Evolutionary conservation across 139 green algal species (phyloP), one percentile per base, ranked within the genome.

Genomic region (Diplosphaera chodatii): DNA sequence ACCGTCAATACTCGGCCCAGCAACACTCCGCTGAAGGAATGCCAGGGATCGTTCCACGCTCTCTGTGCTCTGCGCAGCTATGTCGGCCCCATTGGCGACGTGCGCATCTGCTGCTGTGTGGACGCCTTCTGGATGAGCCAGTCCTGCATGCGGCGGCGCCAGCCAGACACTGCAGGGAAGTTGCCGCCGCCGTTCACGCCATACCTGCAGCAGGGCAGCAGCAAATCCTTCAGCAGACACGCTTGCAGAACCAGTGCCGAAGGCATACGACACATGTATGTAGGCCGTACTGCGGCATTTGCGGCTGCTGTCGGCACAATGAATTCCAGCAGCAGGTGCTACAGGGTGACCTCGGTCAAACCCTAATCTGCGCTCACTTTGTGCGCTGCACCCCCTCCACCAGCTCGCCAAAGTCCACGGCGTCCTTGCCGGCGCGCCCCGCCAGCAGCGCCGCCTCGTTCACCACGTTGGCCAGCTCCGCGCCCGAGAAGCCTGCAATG

Each of bases 401-500:
- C 76, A 94, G 77, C 67, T 98, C 92, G 1, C 68, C 2, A 40
- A 93, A 55, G 1, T 66, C 78, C 64, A 96, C 82, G 25, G 67
- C 67, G 20, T 63, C 67, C 27, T 80, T 70, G 18, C 94, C 73
- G 1, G 48, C 48, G 25, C 48, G 48, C 48, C 80, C 92, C 16
- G 90, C 88, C 71, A 98, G 77, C 70, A 97, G 77, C 1, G 88
- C 82, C 2, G 86, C 92, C 82, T 98, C 93, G 68, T 98, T 97
- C 40, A 96, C 87, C 74, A 97, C 84, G 72, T 99, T 98, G 22
- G 89, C 85, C 73, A 99, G 85, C 79, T 99, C 92, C n/a, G 94
- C 94, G 40, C 94, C 94, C 27, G 74, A 80, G 56, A 91, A 86
- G 30, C 79, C 80, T 30, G 34, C 41, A n/a, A n/a, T n/a, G n/a